phyloP scores from a whole-genome alignment of 2,329 filamentous ascomycete species.

The Paecilomyces formosus region DNA sequence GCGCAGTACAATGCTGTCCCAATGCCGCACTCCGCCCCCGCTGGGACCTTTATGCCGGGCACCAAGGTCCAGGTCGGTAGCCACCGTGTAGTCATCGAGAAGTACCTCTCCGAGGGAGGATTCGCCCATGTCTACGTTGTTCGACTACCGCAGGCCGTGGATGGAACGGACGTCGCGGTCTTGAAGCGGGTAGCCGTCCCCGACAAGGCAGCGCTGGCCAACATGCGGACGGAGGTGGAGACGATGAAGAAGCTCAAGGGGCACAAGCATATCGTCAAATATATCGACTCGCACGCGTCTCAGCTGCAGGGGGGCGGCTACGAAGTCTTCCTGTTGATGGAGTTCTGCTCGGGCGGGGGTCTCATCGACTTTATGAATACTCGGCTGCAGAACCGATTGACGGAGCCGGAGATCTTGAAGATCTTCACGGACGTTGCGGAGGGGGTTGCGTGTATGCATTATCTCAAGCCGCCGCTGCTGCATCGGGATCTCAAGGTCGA shows the following conservation, averaged over 20 bases:
- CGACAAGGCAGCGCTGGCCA: slow-evolving; percentile 87
- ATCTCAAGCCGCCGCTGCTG: slow-evolving; percentile 84
- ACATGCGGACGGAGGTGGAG: slow-evolving; percentile 97
- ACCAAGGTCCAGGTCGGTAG: slow-evolving; percentile 95
- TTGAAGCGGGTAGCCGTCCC: slow-evolving; percentile 93
- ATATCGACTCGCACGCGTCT: slow-evolving; percentile 96
- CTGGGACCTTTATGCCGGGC: slow-evolving; percentile 82
- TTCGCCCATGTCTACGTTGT: slow-evolving; percentile 99
- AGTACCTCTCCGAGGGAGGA: slow-evolving; percentile 94
- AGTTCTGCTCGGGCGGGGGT: slow-evolving; percentile 89
- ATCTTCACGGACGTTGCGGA: slow-evolving; percentile 96
- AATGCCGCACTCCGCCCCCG: slow-evolving; percentile 36
- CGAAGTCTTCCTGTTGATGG: slow-evolving; percentile 97
- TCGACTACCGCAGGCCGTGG: slow-evolving; percentile 67
- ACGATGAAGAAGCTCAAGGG: slow-evolving; percentile 99
- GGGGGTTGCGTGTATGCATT: slow-evolving; percentile 98
- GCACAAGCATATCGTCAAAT: slow-evolving; percentile 91
- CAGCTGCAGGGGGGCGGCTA: slow-evolving; percentile 89
- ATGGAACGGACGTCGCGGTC: slow-evolving; percentile 74
- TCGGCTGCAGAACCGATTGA: slow-evolving; percentile 86
- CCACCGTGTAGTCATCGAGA: slow-evolving; percentile 89
- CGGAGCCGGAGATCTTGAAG: slow-evolving; percentile 92
- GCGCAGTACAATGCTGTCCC: slow-evolving; percentile 28
- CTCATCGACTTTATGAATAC: slow-evolving; percentile 99
- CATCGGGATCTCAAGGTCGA: slow-evolving; percentile 97